Base-by-base conservation (phyloP, 345 rosid genomes). In the Corymbia maculata region DNA sequence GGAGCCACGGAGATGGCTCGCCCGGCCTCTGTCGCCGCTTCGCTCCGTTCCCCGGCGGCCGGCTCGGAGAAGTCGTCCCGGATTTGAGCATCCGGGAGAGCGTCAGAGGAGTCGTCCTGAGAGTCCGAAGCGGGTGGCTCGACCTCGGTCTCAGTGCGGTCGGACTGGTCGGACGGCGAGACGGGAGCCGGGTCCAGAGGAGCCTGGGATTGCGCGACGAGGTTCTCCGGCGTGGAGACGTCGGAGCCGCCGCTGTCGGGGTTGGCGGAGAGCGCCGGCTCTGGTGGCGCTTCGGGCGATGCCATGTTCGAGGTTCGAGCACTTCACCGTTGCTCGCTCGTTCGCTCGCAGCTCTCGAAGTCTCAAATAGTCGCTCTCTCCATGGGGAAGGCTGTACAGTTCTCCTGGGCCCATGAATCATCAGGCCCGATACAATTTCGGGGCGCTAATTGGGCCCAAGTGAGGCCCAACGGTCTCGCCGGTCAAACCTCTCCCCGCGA, bases 1-100 rank as follows among this genome's bases (percentile, higher is more conserved):
- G 94, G 96, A 2, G 93, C 96, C 17, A 90, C 95, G 51, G 66
- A 51, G 49, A 66, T 21, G 94, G 94, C 51, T 89, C 96, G 24
- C 91, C 44, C 80, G 92, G 94, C 88, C 90, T 93, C 36, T 91
- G 93, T 90, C 92, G 95, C 89, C 85, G 92, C 42, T 90, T 91
- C 82, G 86, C 93, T 32, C 91, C 91, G 86, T 52, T 90, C 93
- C 85, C 94, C 97, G 57, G 93, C 91, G 16, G 92, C 70, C 13
- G 95, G 91, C 47, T 95, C 98, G 87, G 97, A 95, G 21, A 97
- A 97, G 45, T 96, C 98, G 79, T 96, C 98, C 70, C 91, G 93
- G 16, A 96, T 94, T 89, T 94, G 98, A 28, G 95, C 93, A 88
- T 92, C 90, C 51, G 94, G 94, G 51, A 93, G 93, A 30, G 91